These are phyloP conservation scores for Pyrus bretschneideri DNA, from an alignment of 306 rosid species.

Conservation along the genomic window DNA sequence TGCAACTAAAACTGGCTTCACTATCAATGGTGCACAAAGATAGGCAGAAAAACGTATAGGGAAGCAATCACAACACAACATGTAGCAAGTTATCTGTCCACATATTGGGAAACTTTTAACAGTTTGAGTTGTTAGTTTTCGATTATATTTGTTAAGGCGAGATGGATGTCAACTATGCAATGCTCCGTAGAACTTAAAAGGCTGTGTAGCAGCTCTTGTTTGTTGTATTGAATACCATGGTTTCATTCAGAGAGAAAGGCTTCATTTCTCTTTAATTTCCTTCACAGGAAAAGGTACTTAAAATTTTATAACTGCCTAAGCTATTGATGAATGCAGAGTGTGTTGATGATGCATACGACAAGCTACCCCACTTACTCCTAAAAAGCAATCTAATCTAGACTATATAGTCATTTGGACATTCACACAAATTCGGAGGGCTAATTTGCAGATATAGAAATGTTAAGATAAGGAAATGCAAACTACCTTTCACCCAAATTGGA, in stretches of 20 bases:
- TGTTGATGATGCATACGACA: background rate
- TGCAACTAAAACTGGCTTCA: background rate
- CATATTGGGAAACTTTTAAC: background rate
- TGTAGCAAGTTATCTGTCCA: background rate
- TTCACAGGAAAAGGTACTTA: background rate
- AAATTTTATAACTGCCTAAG: background rate
- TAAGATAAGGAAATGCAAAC: background rate
- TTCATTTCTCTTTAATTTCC: background rate
- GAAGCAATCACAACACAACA: background rate
- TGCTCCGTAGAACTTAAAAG: background rate
- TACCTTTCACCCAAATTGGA: slow-evolving; percentile 64
- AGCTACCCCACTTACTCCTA: background rate
- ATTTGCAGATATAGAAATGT: background rate
- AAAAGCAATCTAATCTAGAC: background rate
- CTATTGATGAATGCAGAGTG: background rate
- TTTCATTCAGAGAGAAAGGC: background rate
- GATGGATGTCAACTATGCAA: background rate
- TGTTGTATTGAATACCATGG: background rate
- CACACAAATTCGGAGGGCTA: background rate
- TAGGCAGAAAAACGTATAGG: too few relatives aligned
- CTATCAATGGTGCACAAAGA: background rate
- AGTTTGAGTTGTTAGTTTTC: background rate
- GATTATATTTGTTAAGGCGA: background rate
- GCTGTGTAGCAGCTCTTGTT: background rate
- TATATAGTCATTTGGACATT: background rate